These are phyloP conservation scores for Grosmannia serpens DNA, from an alignment of 2,329 filamentous ascomycete species.

Conservation along the genomic window DNA sequence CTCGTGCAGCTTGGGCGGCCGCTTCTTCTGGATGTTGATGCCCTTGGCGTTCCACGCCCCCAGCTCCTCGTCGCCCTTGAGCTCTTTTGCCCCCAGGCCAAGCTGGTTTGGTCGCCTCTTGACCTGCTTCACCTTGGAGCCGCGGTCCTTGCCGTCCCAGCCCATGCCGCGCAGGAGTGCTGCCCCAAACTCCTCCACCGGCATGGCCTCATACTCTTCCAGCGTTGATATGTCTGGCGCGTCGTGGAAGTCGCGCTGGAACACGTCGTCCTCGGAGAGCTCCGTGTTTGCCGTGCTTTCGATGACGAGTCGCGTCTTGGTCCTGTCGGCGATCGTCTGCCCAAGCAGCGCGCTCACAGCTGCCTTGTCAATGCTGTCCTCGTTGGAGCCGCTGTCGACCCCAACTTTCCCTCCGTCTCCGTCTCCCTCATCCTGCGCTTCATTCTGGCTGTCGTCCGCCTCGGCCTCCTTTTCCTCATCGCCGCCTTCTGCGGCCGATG, in stretches of 20 bases:
- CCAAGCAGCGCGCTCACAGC: slow-evolving; percentile 14
- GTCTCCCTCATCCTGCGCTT: neutral
- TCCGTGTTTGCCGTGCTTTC: slow-evolving; percentile 20
- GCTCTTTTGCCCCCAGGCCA: slow-evolving; percentile 56
- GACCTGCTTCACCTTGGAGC: slow-evolving; percentile 49
- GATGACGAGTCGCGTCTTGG: slow-evolving; percentile 10
- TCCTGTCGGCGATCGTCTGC: slow-evolving; percentile 4
- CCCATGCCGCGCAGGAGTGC: slow-evolving; percentile 88
- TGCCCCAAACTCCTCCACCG: slow-evolving; percentile 89
- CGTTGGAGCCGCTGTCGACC: neutral
- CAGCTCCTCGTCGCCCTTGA: slow-evolving; percentile 15
- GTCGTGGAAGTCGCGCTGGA: slow-evolving; percentile 54
- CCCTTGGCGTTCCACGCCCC: slow-evolving; percentile 14
- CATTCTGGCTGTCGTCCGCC: neutral
- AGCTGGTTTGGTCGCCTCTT: slow-evolving; percentile 69
- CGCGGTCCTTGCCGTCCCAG: slow-evolving; percentile 63
- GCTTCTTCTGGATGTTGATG: neutral
- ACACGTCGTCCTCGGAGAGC: slow-evolving; percentile 55
- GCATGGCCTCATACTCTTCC: slow-evolving; percentile 77
- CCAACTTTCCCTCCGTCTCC: neutral
- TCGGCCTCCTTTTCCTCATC: neutral
- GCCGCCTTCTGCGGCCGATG: neutral
- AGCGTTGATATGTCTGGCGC: slow-evolving; percentile 67
- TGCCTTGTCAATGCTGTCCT: slow-evolving; percentile 7
- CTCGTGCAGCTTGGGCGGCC: slow-evolving; percentile 14